A percentile compares a stretch with the other conserved stretches of the same genome.
Conservation (phyloP, 352 stramenopile species). For the Thalassiosira pacifica region DNA sequence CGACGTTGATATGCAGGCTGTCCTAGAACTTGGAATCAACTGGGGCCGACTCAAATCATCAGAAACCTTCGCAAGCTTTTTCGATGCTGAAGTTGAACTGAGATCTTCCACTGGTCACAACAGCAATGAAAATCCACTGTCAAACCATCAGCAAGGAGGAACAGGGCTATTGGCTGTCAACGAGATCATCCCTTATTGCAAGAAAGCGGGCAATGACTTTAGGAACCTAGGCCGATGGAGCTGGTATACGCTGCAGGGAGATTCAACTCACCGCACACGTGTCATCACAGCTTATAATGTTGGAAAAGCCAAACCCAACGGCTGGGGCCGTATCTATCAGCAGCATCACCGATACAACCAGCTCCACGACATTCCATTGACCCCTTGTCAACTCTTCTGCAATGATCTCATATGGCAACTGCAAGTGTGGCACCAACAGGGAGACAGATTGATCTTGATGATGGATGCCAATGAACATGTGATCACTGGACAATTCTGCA, state of each 20-base stretch:
- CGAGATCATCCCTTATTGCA: background rate
- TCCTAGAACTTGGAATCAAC: background rate
- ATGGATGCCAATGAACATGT: constrained; percentile 52
- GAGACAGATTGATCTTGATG: constrained; percentile 40
- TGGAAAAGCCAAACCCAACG: background rate
- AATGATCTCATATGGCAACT: constrained; percentile 33
- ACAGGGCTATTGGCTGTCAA: background rate
- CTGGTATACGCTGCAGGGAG: background rate
- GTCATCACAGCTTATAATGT: constrained; percentile 4
- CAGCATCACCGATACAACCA: constrained; percentile 44
- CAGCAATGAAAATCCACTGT: background rate
- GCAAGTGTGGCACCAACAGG: constrained; percentile 4
- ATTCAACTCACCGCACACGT: too few species aligned
- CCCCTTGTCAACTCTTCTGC: constrained; percentile 21
- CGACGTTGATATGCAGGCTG: background rate
- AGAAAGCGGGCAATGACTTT: background rate
- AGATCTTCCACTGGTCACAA: background rate
- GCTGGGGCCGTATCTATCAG: constrained; percentile 13
- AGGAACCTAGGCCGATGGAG: background rate
- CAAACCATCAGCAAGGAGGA: background rate
- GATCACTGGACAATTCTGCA: constrained; percentile 1
- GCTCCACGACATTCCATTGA: background rate
- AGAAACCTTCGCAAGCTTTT: background rate
- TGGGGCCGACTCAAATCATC: background rate
- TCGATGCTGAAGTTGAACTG: background rate